A percentile compares a stretch with the other conserved stretches of the same genome.
Evolutionary conservation across 495 filamentous ascomycete genomes (phyloP).

Genomic region (Beverwykella pulmonaria): DNA sequence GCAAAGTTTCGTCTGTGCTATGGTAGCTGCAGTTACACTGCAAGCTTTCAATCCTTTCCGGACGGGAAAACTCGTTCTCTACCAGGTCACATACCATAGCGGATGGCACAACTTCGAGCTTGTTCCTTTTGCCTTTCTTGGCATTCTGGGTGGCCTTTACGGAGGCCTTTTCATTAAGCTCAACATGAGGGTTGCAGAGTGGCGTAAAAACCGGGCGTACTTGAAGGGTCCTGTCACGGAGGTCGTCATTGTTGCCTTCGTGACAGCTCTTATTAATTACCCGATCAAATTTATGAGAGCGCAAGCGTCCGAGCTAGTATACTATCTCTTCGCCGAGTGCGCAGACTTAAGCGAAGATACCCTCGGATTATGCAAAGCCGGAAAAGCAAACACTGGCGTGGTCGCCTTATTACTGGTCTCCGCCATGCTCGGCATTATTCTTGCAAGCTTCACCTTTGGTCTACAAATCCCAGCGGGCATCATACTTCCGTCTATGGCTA

Average conservation of each 20-base stretch:
- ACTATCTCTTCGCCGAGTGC: constrained; percentile 90
- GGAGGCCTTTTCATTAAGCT: constrained; percentile 92
- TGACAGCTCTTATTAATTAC: constrained; percentile 90
- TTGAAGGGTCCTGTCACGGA: constrained; percentile 71
- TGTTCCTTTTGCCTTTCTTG: constrained; percentile 82
- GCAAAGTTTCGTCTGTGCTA: constrained; percentile 98
- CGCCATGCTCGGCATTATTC: constrained; percentile 77
- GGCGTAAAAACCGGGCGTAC: constrained; percentile 68
- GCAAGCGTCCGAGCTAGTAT: constrained; percentile 89
- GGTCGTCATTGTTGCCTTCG: constrained; percentile 69
- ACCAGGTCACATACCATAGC: constrained; percentile 91
- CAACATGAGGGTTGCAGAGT: constrained; percentile 84
- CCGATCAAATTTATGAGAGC: constrained; percentile 90
- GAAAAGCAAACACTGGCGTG: constrained; percentile 68
- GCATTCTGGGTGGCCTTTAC: constrained; percentile 87
- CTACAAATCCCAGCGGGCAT: constrained; percentile 97
- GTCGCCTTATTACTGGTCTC: constrained; percentile 80
- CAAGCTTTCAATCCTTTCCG: constrained; percentile 94
- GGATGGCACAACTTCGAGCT: constrained; percentile 96
- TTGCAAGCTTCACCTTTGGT: constrained; percentile 89
- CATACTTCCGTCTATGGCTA: constrained; percentile 95
- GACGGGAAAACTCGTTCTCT: constrained; percentile 93
- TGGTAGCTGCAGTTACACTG: constrained; percentile 91
- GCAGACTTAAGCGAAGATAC: constrained; percentile 74
- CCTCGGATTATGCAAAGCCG: constrained; percentile 84